Conservation (phyloP, 2,329 filamentous ascomycete genomes). For the Nectriaceae sp. region DNA sequence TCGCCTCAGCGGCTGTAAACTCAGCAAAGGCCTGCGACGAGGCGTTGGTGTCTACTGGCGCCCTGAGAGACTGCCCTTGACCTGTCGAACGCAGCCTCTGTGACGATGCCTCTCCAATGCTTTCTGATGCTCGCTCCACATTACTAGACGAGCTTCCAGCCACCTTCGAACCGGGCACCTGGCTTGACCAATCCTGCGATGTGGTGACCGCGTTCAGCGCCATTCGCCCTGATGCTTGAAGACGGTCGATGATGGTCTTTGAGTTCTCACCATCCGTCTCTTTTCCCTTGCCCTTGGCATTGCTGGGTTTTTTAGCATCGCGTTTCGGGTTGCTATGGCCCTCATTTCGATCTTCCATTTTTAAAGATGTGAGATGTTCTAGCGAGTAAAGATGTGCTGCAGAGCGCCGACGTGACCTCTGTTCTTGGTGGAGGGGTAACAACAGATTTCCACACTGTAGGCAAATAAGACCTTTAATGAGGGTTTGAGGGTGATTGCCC, state of each 20-base stretch:
- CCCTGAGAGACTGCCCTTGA: conserved; percentile 16
- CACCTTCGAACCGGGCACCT: conserved; percentile 22
- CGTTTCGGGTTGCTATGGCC: conserved; percentile 6
- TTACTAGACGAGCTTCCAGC: conserved; percentile 12
- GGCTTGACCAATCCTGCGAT: conserved; percentile 16
- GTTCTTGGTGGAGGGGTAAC: background rate
- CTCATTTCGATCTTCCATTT: conserved; percentile 16
- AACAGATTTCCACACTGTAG: no score
- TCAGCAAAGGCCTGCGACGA: conserved; percentile 35
- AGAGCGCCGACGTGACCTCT: background rate
- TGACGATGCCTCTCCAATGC: conserved; percentile 23
- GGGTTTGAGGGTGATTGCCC: no score
- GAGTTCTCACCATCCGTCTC: conserved; percentile 15
- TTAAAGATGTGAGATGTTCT: conserved; percentile 1
- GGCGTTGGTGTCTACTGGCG: conserved; percentile 26
- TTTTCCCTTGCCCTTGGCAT: conserved; percentile 20
- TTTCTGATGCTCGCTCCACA: conserved; percentile 13
- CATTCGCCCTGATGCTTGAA: conserved; percentile 30
- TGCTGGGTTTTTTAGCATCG: conserved; percentile 2
- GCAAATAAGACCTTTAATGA: no score
- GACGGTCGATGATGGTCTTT: conserved; percentile 21
- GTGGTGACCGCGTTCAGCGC: conserved; percentile 27
- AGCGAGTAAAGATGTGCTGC: conserved; percentile 2
- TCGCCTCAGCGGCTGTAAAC: conserved; percentile 17
- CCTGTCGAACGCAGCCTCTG: conserved; percentile 17